Evolutionary conservation across 805 yeast genomes (phyloP), one percentile per base, ranked within the genome.

Genomic region (Candida tibetensis): DNA sequence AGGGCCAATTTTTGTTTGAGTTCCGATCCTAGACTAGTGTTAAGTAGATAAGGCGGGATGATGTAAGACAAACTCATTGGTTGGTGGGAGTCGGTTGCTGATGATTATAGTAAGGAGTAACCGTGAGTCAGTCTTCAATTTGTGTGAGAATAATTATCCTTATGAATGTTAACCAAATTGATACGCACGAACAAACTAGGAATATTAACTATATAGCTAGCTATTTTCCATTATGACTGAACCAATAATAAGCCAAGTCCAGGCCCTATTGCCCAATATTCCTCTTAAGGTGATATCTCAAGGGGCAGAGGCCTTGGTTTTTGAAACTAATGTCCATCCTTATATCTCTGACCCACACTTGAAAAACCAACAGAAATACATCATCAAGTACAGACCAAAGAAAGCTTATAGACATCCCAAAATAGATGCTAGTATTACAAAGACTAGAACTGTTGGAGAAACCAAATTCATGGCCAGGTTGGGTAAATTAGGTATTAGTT

Each of bases 301-400:
- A 54, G 96, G 96, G 17, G 96, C 96, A 1, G 96, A 88, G 57
- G 95, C 95, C 0, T 70, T 87, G 8, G 89, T 87, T 2, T 85
- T 85, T 58, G 56, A 67, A 9, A 73, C 91, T 0, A 42, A 58
- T 1, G 55, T 55, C 2, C 95, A 88, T 58, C 95, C 95, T 17
- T 88, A 83, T 53, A 52, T 72, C 17, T 19, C 48, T 1, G 41
- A 43, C 4, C 61, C 70, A 7, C 40, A 44, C 17, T 37, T 62
- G 4, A 40, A 47, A 16, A 56, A 61, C 31, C 46, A 57, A 2
- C 37, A 51, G 3, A 58, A 65, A 38, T 83, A 70, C 57, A 81
- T 91, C 26, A 70, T 88, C 44, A 93, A 93, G 58, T 90, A 74
- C 58, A 74, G 99, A 46, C 97, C 99, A 1, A 76, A 81, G 17